A percentile compares a stretch with the other conserved stretches of the same genome.
Evolutionary conservation across 1,284 basidiomycete species (phyloP).

Genomic region (Tausonia pullulans): DNA sequence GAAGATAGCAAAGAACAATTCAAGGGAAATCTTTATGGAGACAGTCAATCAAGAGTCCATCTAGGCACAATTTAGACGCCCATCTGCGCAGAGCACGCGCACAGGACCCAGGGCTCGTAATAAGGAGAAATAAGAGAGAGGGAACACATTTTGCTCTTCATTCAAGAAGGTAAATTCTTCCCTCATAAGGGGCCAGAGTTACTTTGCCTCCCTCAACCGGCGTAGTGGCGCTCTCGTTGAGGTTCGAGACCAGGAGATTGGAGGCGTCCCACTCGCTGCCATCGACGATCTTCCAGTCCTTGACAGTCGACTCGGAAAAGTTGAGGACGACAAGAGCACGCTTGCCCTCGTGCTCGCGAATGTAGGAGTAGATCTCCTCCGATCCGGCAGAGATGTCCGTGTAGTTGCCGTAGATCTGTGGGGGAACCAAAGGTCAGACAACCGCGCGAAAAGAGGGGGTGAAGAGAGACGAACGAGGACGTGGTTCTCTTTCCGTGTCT

Average conservation of each 20-base stretch:
- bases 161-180: conserved; percentile 3
- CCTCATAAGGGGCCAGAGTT: conserved; percentile 16
- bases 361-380: conserved; percentile 47
- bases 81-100: no score
- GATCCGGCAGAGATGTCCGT: conserved; percentile 39
- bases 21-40: no score
- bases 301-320: conserved; percentile 33
- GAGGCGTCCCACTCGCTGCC: not conserved
- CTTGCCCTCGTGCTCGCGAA: conserved; percentile 35
- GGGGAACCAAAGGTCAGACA: not conserved
- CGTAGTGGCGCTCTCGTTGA: not conserved
- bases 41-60: no score
- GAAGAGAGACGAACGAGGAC: conserved; percentile 21
- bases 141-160: not conserved
- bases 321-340: conserved; percentile 45
- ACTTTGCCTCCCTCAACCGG: conserved; percentile 3
- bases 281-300: not conserved
- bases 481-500: conserved; percentile 29
- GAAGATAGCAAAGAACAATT: no score
- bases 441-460: no score
- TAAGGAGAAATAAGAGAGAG: no score
- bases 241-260: not conserved
- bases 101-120: no score
- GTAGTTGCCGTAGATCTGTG: conserved; percentile 50
- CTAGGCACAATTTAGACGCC: no score